Base-by-base conservation (phyloP, 495 filamentous ascomycete genomes). In the Hypoxylon trugodes region DNA sequence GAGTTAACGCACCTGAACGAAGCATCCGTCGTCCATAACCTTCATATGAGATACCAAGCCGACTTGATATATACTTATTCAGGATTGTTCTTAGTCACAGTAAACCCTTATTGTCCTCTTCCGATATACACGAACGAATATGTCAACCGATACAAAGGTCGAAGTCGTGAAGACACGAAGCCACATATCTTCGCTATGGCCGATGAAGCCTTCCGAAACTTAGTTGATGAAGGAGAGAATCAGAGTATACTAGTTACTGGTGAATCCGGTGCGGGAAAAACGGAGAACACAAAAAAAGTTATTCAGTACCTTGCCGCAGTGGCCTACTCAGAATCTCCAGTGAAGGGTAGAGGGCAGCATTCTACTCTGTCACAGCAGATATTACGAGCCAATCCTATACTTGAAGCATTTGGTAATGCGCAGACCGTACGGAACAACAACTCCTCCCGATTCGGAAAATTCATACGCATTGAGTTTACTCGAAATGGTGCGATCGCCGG, bases 21-120 rank as follows among this genome's bases (percentile, higher is more conserved):
- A 76, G 89, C 93, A 7, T 98, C 95, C 0, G 96, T 99, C 56
- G 93, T 99, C 26, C 92, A 99, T 76, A 99, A 99, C 67, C 82
- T 99, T 26, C 89, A 96, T 46, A 90, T 89, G 78, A 81, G 96
- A 72, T 98, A 99, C 69, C 91, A 96, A 73, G 84, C 95, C 8
- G 95, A 99, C 71, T 74, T 98, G 28, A 99, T 99, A 38, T 99
- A 99, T 84, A 99, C 96, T 16, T 99, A 99, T 70, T 99, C 96
- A 0, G 96, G 96, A 0, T 81, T 99, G 19, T 99, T 99, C 77
- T 81, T 99, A 62, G 96, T 99, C 18, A 92, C 96, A 0, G 89
- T 99, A 47, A 99, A 99, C 74, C 96, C 96, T 16, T 99, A 99
- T 72, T 96, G 93, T 55, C 85, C 91, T 12, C 78, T 99, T 9